Evolutionary conservation across 2,329 filamentous ascomycete genomes (phyloP), one percentile per base, ranked within the genome.

Genomic region (Colletotrichum chlorophyti): DNA sequence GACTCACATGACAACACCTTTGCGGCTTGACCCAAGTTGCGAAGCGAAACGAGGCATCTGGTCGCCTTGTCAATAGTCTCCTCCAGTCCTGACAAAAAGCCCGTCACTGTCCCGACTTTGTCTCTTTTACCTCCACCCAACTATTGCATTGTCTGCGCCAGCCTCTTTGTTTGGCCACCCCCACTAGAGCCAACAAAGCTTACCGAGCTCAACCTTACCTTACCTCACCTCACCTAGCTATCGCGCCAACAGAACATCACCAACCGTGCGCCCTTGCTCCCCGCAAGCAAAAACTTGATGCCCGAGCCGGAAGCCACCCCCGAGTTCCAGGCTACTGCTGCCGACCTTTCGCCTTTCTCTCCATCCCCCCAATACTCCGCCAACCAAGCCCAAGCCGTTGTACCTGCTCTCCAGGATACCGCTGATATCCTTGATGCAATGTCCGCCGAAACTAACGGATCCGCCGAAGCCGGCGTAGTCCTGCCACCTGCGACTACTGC

Each of bases 281-380:
- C n/a, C n/a, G n/a, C n/a, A n/a, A n/a, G n/a, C 57, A 50, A 35
- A 40, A 60, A 40, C 64, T 75, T 76, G 70, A 83, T 83, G 80
- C 74, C 74, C 68, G 76, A 77, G 61, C 72, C 69, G 34, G 57
- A 52, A 23, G 46, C 54, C 27, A 62, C 59, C 14, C 61, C 78
- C 42, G 74, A 79, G 67, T 67, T 82, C 63, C 76, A 81, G 76
- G 81, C 81, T 65, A 76, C 80, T 65, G 81, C 81, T 72, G 81
- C 81, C 74, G 75, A 79, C 69, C 72, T 84, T 55, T 82, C 76
- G 43, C 81, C 81, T 11, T 67, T 83, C 46, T 83, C 81, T 48
- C 82, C 81, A 43, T 72, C 78, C 55, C 74, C 79, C 55, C 67
- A 81, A 58, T 75, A 82, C 63, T 75, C 74, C 43, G 74, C 78